Conservation (phyloP, 495 filamentous ascomycete species). For the Parachaetomium inaequale region DNA sequence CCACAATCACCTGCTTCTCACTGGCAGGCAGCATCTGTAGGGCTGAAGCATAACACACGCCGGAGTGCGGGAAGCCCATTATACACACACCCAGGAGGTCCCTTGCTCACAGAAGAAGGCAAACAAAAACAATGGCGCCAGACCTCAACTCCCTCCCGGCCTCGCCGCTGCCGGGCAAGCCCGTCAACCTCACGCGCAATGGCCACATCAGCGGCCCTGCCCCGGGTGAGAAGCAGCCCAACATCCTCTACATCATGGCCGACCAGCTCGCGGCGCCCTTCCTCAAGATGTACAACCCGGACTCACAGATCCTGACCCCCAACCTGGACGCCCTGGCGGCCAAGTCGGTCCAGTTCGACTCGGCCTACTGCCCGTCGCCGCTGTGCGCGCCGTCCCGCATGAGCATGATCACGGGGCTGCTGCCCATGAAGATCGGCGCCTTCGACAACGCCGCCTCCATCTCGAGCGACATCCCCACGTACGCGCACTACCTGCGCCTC, state of each 20-base stretch:
- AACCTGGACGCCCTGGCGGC: constrained; percentile 77
- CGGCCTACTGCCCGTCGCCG: constrained; percentile 84
- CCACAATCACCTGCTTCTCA: neutral
- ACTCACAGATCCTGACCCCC: constrained; percentile 79
- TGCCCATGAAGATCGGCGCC: constrained; percentile 80
- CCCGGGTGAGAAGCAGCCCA: constrained; percentile 29
- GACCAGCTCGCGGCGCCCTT: constrained; percentile 86
- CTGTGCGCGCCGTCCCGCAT: constrained; percentile 86
- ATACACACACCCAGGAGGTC: neutral
- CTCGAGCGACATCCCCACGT: constrained; percentile 72
- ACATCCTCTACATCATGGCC: constrained; percentile 65
- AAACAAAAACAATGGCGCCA: constrained; percentile 44
- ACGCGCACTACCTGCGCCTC: constrained; percentile 81
- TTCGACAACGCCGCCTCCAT: constrained; percentile 83
- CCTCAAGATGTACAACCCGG: constrained; percentile 76
- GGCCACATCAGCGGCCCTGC: constrained; percentile 3
- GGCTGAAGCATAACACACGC: constrained; percentile 11
- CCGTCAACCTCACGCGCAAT: constrained; percentile 13
- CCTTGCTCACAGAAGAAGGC: neutral
- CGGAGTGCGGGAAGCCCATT: neutral
- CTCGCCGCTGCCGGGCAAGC: constrained; percentile 28
- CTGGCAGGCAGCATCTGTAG: neutral
- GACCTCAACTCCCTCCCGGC: constrained; percentile 52
- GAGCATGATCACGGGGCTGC: constrained; percentile 82
- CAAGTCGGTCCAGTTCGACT: constrained; percentile 77